Evolutionary conservation across 2,329 filamentous ascomycete species (phyloP).

Genomic region (Verticillium albo-atrum): DNA sequence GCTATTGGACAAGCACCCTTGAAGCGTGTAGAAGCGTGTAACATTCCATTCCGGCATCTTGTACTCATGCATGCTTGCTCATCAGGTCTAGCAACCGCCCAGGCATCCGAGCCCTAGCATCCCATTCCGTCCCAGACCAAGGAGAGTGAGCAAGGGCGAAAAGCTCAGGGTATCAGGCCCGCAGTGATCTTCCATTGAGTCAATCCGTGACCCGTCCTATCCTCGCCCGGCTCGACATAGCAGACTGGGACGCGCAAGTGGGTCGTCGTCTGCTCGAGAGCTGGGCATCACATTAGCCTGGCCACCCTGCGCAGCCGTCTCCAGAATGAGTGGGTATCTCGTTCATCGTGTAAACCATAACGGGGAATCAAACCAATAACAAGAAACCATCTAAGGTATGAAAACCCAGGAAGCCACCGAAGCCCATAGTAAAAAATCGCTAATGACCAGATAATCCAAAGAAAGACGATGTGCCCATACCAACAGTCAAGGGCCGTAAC

Average conservation of each 20-base stretch:
- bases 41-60: neutral
- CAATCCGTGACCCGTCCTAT: neutral
- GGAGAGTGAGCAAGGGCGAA: neutral
- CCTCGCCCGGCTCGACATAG: neutral
- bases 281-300: neutral
- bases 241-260: neutral
- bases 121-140: neutral
- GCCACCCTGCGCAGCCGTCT: neutral
- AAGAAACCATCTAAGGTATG: neutral
- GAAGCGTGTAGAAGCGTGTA: neutral
- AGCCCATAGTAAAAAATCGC: no score
- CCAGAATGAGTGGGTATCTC: constrained; percentile 3
- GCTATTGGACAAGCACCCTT: neutral
- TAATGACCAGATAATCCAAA: neutral
- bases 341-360: constrained; percentile 1
- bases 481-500: neutral
- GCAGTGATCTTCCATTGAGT: neutral
- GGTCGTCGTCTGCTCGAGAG: neutral
- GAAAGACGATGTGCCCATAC: neutral
- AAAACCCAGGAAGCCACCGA: neutral
- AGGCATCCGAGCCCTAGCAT: neutral
- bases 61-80: neutral
- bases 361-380: neutral
- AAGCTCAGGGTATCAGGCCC: neutral
- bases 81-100: neutral